Base-by-base conservation (phyloP, 169 alveolate species). In the Plasmodium falciparum region DNA sequence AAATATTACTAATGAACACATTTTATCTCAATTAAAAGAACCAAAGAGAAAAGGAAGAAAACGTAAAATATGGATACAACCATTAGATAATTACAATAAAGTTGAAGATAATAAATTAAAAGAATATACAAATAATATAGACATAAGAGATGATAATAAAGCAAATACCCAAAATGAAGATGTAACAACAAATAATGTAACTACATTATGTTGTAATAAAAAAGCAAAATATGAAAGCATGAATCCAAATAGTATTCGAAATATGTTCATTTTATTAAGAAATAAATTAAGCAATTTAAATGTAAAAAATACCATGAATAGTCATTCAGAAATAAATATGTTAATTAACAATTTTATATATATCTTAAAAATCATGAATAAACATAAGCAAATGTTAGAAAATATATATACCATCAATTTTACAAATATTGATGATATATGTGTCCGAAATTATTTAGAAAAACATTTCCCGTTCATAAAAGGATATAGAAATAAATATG, bases 21-120 rank as follows among this genome's bases (percentile, higher is more conserved):
- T 39, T 39, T 39, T 39, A 39, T 39, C 47, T 39, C 47, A 39
- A 7, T 56, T 56, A 17, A 85, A 85, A 56, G 72, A 73, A 26
- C 76, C 59, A 39, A 63, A 74, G 45, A 47, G 88, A 24, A 88
- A 61, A 61, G 89, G 76, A 54, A 73, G 72, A 61, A 89, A 89
- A 59, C 75, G 75, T 22, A 83, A 69, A 52, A 71, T 47, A n/a
- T 58, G 22, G 15, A 11, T 70, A 4, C 76, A 86, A 12, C 12
- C 83, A 33, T 11, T 29, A 24, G 71, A 17, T 58, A 67, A 66
- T 22, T 54, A 63, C n/a, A 70, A 74, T 39, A 83, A 89, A 58
- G 56, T 72, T 33, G 50, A 74, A 9, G 89, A 88, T 17, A 80
- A 58, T 59, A 66, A 83, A 49, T 63, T 59, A 54, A 61, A 72